Conservation (phyloP, 768 basidiomycete genomes). For the Boletus rex-veris region DNA sequence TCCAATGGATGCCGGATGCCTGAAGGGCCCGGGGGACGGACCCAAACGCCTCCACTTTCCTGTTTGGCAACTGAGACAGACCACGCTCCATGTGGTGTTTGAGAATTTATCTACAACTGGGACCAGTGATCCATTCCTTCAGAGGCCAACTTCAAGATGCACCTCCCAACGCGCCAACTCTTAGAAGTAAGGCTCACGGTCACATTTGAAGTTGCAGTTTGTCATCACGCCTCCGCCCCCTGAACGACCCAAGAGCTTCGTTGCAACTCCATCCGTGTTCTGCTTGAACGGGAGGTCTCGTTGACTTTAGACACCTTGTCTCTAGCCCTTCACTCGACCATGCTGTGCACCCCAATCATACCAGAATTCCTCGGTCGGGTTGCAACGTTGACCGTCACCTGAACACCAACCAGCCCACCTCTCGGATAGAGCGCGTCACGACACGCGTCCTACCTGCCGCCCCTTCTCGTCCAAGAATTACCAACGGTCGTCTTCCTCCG, state of each 20-base stretch:
- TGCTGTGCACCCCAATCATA: conserved; percentile 9
- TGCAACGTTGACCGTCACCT: no score
- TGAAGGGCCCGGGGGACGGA: no score
- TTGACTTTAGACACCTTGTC: conserved; percentile 17
- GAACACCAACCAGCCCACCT: conserved; percentile 8
- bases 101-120: no score
- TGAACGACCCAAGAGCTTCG: conserved; percentile 2
- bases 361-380: no score
- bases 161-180: conserved; percentile 9
- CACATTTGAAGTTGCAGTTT: conserved; percentile 18
- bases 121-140: conserved; percentile 6
- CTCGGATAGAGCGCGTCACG: conserved; percentile 17
- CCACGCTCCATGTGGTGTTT: no score
- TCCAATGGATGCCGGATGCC: conserved; percentile 40
- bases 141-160: conserved; percentile 1
- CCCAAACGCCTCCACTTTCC: no score
- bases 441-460: conserved; percentile 19
- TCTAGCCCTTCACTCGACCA: conserved; percentile 19
- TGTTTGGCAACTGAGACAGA: no score
- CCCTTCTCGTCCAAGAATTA: neutral
- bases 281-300: conserved; percentile 15
- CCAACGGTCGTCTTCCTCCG: conserved; percentile 13
- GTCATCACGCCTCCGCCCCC: conserved; percentile 5
- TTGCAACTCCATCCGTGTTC: no score
- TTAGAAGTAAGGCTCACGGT: conserved; percentile 19